Conservation (phyloP, 106 monocot species). For the Cymbidium sinense region DNA sequence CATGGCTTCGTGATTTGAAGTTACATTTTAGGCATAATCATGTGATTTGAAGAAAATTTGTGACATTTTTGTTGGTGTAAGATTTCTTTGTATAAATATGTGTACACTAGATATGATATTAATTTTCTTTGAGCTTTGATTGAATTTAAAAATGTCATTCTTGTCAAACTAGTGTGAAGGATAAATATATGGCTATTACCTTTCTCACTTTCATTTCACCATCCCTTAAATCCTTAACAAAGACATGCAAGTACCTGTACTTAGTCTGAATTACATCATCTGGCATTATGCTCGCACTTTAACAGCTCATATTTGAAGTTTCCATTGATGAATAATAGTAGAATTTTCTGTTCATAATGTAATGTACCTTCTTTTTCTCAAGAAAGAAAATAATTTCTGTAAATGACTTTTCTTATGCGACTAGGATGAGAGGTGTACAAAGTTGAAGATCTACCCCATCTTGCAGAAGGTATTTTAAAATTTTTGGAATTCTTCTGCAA, state of each 20-base stretch:
- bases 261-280: background rate
- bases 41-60: too few relatives aligned
- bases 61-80: too few relatives aligned
- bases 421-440: constrained; percentile 97
- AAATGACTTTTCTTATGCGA: background rate
- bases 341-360: background rate
- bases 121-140: too few relatives aligned
- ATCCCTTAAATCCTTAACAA: background rate
- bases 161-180: background rate
- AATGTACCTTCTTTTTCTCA: background rate
- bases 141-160: too few relatives aligned
- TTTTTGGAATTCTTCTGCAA: background rate
- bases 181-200: background rate
- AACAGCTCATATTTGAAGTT: background rate
- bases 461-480: constrained; percentile 66
- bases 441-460: constrained; percentile 97
- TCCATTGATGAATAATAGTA: background rate
- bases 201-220: background rate
- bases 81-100: too few relatives aligned
- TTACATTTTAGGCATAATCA: too few relatives aligned
- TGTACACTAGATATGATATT: too few relatives aligned
- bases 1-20: too few relatives aligned
- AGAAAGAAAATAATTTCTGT: background rate
- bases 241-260: background rate
- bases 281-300: background rate